phyloP scores from a whole-genome alignment of 140 eudicot genomes.

The Erigeron philadelphicus region DNA sequence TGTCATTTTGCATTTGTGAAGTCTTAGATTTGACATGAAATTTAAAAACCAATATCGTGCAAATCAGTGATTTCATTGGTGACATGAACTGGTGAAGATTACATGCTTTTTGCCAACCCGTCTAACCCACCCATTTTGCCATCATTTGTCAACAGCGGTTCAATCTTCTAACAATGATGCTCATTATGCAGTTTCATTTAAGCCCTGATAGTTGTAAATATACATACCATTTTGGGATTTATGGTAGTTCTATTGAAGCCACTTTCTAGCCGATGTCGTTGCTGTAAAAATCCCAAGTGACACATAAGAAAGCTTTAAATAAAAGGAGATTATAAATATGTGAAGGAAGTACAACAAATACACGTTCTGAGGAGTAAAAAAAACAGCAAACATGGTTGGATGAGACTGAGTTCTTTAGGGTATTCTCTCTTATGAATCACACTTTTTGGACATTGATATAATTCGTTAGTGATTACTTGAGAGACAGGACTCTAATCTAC shows the following conservation, averaged over 20 bases:
- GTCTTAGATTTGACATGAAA: conserved; percentile 13
- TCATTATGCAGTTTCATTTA: too few relatives aligned
- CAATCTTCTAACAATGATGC: too few relatives aligned
- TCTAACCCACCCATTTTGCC: too few relatives aligned
- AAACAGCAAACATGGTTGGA: conserved; percentile 32
- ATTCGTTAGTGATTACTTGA: conserved; percentile 54
- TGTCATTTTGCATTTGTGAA: not conserved
- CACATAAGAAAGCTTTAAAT: not conserved
- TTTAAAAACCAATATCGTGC: not conserved
- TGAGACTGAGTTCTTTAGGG: conserved; percentile 40
- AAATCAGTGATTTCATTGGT: not conserved
- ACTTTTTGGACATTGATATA: conserved; percentile 47
- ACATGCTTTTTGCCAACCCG: too few relatives aligned
- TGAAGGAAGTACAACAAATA: not conserved
- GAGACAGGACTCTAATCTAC: conserved; percentile 48
- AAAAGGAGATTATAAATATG: not conserved
- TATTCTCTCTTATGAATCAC: conserved; percentile 41
- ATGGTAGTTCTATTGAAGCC: conserved; percentile 94
- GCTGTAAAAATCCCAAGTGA: conserved; percentile 44
- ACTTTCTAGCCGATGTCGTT: conserved; percentile 69
- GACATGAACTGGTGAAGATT: too few relatives aligned
- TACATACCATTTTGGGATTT: conserved; percentile 75
- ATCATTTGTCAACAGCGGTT: too few relatives aligned
- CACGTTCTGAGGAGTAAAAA: conserved; percentile 64
- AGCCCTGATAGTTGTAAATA: not conserved